These are phyloP conservation scores for Cordyceps militaris DNA, from an alignment of 2,329 filamentous ascomycete species.

Conservation along the genomic window DNA sequence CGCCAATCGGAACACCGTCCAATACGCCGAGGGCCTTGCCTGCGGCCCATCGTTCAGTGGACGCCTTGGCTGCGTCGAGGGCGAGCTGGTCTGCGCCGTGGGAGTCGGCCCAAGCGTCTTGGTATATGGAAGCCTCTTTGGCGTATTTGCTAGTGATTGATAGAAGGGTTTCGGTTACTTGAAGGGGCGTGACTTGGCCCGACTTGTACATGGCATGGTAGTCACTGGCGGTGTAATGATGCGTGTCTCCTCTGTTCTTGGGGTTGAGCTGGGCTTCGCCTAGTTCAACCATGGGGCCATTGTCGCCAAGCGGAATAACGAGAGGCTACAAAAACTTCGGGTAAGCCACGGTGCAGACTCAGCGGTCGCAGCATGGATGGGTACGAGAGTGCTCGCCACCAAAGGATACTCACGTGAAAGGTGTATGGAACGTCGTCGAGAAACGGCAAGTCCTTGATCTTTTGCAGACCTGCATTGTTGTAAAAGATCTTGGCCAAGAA, in stretches of 20 bases:
- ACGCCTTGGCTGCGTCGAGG: constrained; percentile 61
- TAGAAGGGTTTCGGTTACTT: constrained; percentile 64
- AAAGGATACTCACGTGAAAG: constrained; percentile 36
- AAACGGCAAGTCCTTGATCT: constrained; percentile 38
- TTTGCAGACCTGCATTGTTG: constrained; percentile 56
- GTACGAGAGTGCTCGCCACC: background rate
- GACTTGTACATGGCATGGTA: constrained; percentile 69
- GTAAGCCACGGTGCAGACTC: background rate
- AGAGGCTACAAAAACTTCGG: constrained; percentile 39
- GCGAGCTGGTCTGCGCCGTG: constrained; percentile 51
- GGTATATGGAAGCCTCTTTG: constrained; percentile 51
- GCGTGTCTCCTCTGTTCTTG: constrained; percentile 35
- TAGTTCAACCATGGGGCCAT: constrained; percentile 32
- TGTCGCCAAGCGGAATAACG: constrained; percentile 43
- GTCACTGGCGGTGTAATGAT: constrained; percentile 66
- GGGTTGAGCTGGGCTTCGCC: constrained; percentile 34
- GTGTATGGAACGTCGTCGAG: constrained; percentile 39
- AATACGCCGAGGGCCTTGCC: constrained; percentile 61
- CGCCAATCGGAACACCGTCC: constrained; percentile 74
- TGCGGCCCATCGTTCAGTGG: constrained; percentile 62
- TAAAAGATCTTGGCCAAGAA: constrained; percentile 60
- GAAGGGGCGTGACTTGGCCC: constrained; percentile 62
- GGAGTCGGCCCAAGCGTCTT: constrained; percentile 64
- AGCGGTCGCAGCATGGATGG: background rate
- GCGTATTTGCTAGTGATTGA: constrained; percentile 59